Percentiles rank a stretch among this genome's conserved stretches.
Evolutionary conservation across 331 rosid genomes (phyloP).

Genomic region (Dryas integrifolia): DNA sequence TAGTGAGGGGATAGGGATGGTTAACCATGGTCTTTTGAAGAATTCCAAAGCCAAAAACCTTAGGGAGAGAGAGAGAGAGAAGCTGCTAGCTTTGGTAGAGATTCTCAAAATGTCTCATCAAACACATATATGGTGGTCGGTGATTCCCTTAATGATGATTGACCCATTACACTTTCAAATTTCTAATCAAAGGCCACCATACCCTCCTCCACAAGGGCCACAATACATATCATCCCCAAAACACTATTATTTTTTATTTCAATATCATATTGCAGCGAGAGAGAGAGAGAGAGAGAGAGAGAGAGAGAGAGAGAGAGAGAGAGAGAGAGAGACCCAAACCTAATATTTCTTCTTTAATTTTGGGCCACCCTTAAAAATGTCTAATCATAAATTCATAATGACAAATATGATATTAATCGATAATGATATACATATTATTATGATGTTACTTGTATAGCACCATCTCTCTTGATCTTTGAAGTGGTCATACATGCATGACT

Average conservation of each 20-base stretch:
- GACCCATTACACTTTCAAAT: conserved; percentile 34
- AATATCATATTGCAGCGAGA: not conserved
- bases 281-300: not conserved
- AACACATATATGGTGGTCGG: conserved; percentile 40
- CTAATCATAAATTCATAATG: conserved; percentile 8
- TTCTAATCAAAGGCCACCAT: conserved; percentile 31
- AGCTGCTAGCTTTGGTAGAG: conserved; percentile 42
- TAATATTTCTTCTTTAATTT: not conserved
- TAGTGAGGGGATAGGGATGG: conserved; percentile 39
- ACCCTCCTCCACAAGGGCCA: conserved; percentile 22
- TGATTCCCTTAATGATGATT: conserved; percentile 51
- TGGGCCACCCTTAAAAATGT: not conserved
- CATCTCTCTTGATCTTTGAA: conserved; percentile 43
- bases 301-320: not conserved
- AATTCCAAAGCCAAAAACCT: conserved; percentile 27
- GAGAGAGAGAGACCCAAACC: not conserved
- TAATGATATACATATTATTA: not conserved
- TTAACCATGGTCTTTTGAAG: conserved; percentile 21
- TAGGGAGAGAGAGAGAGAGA: conserved; percentile 10
- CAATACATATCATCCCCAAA: conserved; percentile 29
- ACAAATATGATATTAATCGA: not conserved
- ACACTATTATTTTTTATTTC: not conserved
- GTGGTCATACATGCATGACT: conserved; percentile 21
- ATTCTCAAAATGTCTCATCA: conserved; percentile 84
- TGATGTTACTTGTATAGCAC: conserved; percentile 18